Conservation (phyloP, 306 rosid species). For the Albizia julibrissin region DNA sequence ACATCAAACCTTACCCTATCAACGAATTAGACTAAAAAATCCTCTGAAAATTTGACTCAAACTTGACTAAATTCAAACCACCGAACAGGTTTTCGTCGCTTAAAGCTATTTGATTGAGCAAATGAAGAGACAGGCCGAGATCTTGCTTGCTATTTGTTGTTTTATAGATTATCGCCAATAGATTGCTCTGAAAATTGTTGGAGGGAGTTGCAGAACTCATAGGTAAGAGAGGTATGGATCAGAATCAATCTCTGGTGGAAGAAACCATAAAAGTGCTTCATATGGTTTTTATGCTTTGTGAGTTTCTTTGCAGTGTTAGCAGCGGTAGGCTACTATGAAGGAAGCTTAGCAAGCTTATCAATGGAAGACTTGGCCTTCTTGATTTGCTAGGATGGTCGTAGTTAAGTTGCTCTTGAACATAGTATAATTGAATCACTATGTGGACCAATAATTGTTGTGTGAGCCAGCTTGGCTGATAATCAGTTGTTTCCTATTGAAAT, state of each 20-base stretch:
- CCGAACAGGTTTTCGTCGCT: constrained; percentile 41
- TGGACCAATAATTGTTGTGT: too few relatives aligned
- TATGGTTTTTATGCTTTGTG: constrained; percentile 14
- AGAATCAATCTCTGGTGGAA: constrained; percentile 35
- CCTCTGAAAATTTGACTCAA: constrained; percentile 42
- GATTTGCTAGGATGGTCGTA: too few relatives aligned
- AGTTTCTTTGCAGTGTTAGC: background rate
- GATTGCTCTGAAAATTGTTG: constrained; percentile 55
- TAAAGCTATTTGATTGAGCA: constrained; percentile 40
- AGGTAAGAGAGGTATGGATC: constrained; percentile 55
- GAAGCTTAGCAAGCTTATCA: constrained; percentile 13
- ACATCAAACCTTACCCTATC: constrained; percentile 38
- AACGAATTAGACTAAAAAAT: constrained; percentile 22
- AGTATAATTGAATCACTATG: too few relatives aligned
- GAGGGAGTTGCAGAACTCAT: constrained; percentile 51
- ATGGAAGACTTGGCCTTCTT: too few relatives aligned
- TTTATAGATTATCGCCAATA: constrained; percentile 38
- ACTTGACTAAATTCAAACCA: constrained; percentile 20
- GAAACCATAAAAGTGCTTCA: constrained; percentile 36
- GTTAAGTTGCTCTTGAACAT: too few relatives aligned
- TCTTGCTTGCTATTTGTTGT: constrained; percentile 44
- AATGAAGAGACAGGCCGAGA: constrained; percentile 78
- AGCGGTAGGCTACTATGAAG: constrained; percentile 54
- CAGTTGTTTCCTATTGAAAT: too few relatives aligned
- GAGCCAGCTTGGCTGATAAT: too few relatives aligned